These are phyloP conservation scores for Triticum aestivum DNA, from an alignment of 176 grass and related monocot genomes.

Conservation along the genomic window IWGSC_CS_RefSeq_v2.1 NC_057802.1:434363878-434364377, in stretches of 20 bases:
- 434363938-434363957: not conserved
- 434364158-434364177: not conserved
- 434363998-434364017: not conserved
- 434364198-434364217: not conserved
- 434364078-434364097: not conserved
- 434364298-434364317: too few species aligned
- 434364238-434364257: not conserved
- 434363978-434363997: conserved; percentile 1
- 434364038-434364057: conserved; percentile 1
- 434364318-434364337: too few species aligned
- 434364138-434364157: not conserved
- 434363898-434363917: not conserved
- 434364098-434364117: not conserved
- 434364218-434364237: not conserved
- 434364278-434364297: too few species aligned
- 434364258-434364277: too few species aligned
- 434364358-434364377: not conserved
- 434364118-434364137: not conserved
- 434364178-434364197: not conserved
- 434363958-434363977: not conserved
- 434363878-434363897: not conserved
- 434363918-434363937: not conserved
- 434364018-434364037: not conserved
- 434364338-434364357: not conserved
- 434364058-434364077: not conserved